Base-by-base conservation (phyloP, 176 grass and related monocot genomes). In the Oryza coarctata region DNA sequence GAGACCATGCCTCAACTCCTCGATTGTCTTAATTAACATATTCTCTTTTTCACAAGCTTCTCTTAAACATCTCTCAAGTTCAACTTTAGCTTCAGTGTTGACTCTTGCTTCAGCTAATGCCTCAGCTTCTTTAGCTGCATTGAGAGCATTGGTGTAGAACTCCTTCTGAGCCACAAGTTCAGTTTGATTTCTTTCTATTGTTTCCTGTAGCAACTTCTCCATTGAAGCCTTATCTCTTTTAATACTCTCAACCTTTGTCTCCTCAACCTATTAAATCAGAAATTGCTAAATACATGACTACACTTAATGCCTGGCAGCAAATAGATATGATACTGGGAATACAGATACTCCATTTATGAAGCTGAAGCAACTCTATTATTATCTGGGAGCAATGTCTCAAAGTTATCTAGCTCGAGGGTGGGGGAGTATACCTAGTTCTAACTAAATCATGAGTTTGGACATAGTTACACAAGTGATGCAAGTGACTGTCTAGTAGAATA, bases 191-290 rank as follows among this genome's bases (percentile, higher is more conserved):
- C 90, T 92, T 89, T 99, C 97, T 85, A 99, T 94, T 45, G 97
- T 96, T 90, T 99, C 97, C 89, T 99, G 97, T 82, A 99, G 82
- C 71, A 99, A 78, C 74, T 96, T 99, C 60, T 99, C 97, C 63
- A 93, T 99, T 47, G 87, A 77, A 45, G 91, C 80, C 87, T 99
- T 99, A 63, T 99, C 97, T 89, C 93, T 90, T 80, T 92, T 99
- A 70, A 89, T 90, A 85, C 97, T 99, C 74, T 99, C 97, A 70
- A 96, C 97, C 81, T 99, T 99, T 36, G 97, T 82, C 89, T 96
- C 97, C 83, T 99, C 97, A 69, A 96, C 91, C 97, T 99, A 85
- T 12, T 47, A 76, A 82, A 47, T 61, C 65, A 89, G 18, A 60
- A 87, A 76, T 57, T 74, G 62, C 9, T 83, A 86, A 91, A 60